A percentile compares a stretch with the other conserved stretches of the same genome.
These are phyloP conservation scores for Butyriboletus loyo DNA, from an alignment of 768 basidiomycete species.

Conservation along the genomic window DNA sequence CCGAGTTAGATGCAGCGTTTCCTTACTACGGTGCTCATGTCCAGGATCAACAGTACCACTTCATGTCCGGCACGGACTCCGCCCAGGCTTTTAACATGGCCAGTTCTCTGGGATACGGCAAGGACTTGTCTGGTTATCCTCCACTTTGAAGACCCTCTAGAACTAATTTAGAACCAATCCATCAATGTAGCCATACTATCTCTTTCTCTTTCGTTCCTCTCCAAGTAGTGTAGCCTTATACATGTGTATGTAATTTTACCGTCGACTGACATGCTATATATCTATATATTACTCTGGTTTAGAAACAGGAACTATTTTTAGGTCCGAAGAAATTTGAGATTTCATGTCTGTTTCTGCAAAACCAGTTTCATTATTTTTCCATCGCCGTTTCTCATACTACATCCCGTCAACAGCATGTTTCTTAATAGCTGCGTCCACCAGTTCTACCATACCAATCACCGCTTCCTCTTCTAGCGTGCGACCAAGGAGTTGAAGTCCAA, in stretches of 20 bases:
- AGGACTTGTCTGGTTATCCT: not conserved
- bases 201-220: too few species aligned
- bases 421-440: constrained; percentile 40
- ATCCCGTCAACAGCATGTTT: constrained; percentile 1
- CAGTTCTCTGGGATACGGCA: not conserved
- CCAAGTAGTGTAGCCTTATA: not conserved
- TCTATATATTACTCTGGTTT: too few species aligned
- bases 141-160: not conserved
- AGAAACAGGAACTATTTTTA: not conserved
- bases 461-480: constrained; percentile 51
- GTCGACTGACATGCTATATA: not conserved
- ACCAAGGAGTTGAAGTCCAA: constrained; percentile 48
- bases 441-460: constrained; percentile 46
- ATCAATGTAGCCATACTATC: not conserved
- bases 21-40: not conserved
- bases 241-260: not conserved
- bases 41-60: constrained; percentile 1
- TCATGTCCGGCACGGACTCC: not conserved
- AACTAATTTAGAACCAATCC: not conserved
- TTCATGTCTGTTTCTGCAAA: not conserved
- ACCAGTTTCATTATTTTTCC: not conserved
- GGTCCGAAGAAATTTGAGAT: not conserved
- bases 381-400: not conserved
- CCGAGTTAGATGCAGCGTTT: not conserved
- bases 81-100: not conserved